These are phyloP conservation scores for Rhizopogon vulgaris DNA, from an alignment of 768 basidiomycete genomes.

Conservation along the genomic window DNA sequence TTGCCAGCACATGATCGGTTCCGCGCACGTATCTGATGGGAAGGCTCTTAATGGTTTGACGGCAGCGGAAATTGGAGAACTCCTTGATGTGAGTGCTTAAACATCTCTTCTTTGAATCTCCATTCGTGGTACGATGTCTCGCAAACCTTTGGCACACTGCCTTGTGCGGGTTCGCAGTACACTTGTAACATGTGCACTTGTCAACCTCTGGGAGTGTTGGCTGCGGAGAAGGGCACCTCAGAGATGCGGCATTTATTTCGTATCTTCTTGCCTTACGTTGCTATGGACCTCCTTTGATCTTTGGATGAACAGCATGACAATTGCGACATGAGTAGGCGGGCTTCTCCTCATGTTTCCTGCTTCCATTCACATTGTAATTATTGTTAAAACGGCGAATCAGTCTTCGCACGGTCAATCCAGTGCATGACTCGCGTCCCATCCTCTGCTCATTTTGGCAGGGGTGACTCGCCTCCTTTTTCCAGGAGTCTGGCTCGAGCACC, in stretches of 20 bases:
- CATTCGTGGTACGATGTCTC: neutral
- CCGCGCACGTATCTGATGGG: slow-evolving; percentile 2
- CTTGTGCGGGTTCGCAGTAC: neutral
- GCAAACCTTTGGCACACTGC: neutral
- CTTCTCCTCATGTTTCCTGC: neutral
- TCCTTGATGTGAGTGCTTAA: slow-evolving; percentile 25
- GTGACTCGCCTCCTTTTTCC: neutral
- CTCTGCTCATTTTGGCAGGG: neutral
- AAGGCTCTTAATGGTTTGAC: slow-evolving; percentile 15
- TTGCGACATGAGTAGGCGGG: neutral
- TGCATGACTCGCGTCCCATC: neutral
- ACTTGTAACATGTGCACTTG: neutral
- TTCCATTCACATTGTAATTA: neutral
- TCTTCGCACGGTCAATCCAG: neutral
- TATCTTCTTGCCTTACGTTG: neutral
- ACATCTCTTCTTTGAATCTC: neutral
- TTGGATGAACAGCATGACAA: neutral
- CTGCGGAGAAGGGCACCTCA: neutral
- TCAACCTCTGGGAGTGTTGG: too few relatives aligned
- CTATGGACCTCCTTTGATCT: neutral
- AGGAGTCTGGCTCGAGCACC: neutral
- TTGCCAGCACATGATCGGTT: slow-evolving; percentile 16
- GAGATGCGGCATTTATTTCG: neutral
- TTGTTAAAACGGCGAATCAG: neutral
- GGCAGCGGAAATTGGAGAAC: slow-evolving; percentile 24